Evolutionary conservation across 208 protist species (phyloP).

Genomic region (Blechomonas ayalai): DNA sequence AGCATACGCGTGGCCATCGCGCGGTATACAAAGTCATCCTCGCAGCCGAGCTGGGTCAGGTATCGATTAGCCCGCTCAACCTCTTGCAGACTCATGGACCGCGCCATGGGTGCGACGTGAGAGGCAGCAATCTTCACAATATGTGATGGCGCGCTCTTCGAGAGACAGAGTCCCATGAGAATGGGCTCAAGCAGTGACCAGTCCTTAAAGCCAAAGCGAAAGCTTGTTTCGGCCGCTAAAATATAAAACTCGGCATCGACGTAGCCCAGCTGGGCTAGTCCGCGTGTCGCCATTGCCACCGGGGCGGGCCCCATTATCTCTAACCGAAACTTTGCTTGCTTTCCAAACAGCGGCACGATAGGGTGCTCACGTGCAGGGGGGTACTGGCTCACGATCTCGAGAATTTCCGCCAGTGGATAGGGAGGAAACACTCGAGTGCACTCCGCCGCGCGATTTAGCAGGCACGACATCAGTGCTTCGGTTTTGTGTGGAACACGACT

Average conservation of each 20-base stretch:
- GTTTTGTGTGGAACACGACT: constrained; percentile 48
- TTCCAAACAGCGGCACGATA: constrained; percentile 50
- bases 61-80: constrained; percentile 85
- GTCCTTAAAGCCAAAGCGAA: constrained; percentile 74
- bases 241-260: constrained; percentile 61
- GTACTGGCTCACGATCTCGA: constrained; percentile 62
- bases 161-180: constrained; percentile 59
- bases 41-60: constrained; percentile 52
- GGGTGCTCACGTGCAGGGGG: constrained; percentile 55
- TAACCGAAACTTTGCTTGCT: constrained; percentile 59
- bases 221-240: constrained; percentile 48
- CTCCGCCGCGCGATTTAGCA: constrained; percentile 63
- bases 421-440: constrained; percentile 53
- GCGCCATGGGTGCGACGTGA: constrained; percentile 54
- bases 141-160: constrained; percentile 18
- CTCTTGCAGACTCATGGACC: constrained; percentile 62
- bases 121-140: constrained; percentile 58
- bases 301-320: constrained; percentile 59
- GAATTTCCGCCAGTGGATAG: constrained; percentile 52
- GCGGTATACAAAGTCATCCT: constrained; percentile 83
- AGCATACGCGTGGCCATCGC: constrained; percentile 57
- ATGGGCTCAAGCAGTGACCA: constrained; percentile 69
- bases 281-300: constrained; percentile 38
- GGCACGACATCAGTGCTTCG: constrained; percentile 42
- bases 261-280: constrained; percentile 73